These are phyloP conservation scores for Populus davidiana DNA, from an alignment of 345 rosid species.

Conservation along the genomic window DNA sequence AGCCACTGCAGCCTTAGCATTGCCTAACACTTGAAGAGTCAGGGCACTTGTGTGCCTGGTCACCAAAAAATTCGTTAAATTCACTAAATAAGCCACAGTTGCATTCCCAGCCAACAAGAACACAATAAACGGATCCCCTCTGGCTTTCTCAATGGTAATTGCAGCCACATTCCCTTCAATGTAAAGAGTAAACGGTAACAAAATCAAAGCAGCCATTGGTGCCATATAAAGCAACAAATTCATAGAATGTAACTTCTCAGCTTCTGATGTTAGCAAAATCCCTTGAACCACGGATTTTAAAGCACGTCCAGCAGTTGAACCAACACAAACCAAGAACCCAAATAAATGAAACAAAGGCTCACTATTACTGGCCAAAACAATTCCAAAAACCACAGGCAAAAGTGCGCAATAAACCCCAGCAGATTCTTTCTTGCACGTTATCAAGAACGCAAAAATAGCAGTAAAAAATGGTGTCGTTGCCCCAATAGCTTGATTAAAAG, in stretches of 20 bases:
- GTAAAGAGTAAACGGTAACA: conserved; percentile 86
- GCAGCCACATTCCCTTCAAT: conserved; percentile 88
- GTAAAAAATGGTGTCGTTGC: conserved; percentile 98
- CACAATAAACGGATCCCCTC: conserved; percentile 55
- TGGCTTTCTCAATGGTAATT: conserved; percentile 68
- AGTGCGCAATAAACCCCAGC: conserved; percentile 80
- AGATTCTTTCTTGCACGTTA: conserved; percentile 86
- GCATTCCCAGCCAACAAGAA: conserved; percentile 83
- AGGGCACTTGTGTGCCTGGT: conserved; percentile 97
- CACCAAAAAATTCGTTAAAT: conserved; percentile 90
- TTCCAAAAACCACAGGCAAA: conserved; percentile 88
- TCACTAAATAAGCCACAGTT: conserved; percentile 94
- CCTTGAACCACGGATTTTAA: conserved; percentile 94
- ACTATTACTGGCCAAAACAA: conserved; percentile 84
- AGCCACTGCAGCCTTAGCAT: conserved; percentile 97
- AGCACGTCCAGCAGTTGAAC: conserved; percentile 95
- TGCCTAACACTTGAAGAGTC: conserved; percentile 94
- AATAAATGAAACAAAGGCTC: conserved; percentile 90
- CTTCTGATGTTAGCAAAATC: conserved; percentile 70
- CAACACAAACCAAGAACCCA: conserved; percentile 86
- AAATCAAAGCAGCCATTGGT: conserved; percentile 89
- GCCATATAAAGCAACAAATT: conserved; percentile 91
- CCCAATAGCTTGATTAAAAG: conserved; percentile 97
- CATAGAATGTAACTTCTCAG: conserved; percentile 95
- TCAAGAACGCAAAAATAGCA: conserved; percentile 84